Percentiles rank a stretch among this genome's conserved stretches.
phyloP scores from a whole-genome alignment of 106 monocot genomes.

The Cymbidium sinense region DNA sequence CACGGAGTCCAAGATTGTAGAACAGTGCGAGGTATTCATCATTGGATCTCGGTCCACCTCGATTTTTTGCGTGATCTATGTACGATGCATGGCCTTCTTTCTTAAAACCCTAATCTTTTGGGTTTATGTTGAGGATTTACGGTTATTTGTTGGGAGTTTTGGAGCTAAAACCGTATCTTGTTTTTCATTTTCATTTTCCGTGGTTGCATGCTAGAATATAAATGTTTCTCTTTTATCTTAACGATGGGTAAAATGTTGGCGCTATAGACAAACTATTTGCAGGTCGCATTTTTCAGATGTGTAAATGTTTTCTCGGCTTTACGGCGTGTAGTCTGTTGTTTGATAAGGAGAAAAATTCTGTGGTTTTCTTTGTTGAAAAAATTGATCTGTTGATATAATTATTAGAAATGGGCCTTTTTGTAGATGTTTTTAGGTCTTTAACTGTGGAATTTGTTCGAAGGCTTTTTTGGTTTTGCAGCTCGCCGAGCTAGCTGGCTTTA shows the following conservation, averaged over 20 bases:
- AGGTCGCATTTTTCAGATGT: background rate
- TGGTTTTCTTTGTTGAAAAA: background rate
- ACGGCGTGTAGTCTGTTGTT: background rate
- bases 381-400: background rate
- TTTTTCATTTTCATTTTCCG: background rate
- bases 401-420: background rate
- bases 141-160: background rate
- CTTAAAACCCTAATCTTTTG: background rate
- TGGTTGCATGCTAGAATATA: background rate
- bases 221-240: background rate
- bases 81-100: background rate
- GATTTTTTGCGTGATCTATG: background rate
- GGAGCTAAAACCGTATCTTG: background rate
- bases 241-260: no score
- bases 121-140: background rate
- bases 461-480: constrained; percentile 38
- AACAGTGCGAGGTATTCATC: constrained; percentile 63
- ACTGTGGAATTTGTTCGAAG: background rate
- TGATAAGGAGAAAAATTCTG: background rate
- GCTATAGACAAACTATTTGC: background rate
- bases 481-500: constrained; percentile 81
- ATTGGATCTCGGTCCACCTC: background rate
- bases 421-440: background rate
- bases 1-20: constrained; percentile 53
- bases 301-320: background rate